A percentile compares a stretch with the other conserved stretches of the same genome.
Evolutionary conservation across 2,329 filamentous ascomycete genomes (phyloP).

Genomic region (Fusarium sp.): DNA sequence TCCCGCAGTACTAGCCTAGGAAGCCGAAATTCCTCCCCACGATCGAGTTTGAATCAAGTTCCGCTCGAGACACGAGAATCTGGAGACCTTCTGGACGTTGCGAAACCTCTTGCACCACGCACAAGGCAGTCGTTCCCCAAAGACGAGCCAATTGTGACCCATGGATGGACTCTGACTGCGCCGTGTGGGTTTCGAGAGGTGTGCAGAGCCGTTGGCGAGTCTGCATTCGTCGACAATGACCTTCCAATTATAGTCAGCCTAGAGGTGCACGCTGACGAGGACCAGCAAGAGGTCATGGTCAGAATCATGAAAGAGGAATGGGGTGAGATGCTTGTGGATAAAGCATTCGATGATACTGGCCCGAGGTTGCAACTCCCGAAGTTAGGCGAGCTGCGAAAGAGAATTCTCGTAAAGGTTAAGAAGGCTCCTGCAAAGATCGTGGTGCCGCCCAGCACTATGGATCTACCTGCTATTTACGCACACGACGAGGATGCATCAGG

Average conservation of each 20-base stretch:
- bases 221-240: constrained; percentile 79
- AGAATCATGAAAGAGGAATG: constrained; percentile 93
- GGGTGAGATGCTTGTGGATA: constrained; percentile 77
- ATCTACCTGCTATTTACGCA: constrained; percentile 43
- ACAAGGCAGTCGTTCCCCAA: constrained; percentile 48
- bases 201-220: constrained; percentile 80
- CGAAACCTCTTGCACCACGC: constrained; percentile 38
- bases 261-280: constrained; percentile 84
- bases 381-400: constrained; percentile 77
- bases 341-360: constrained; percentile 60
- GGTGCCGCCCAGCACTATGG: constrained; percentile 46
- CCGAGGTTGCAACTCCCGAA: constrained; percentile 70
- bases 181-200: constrained; percentile 90
- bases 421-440: constrained; percentile 57
- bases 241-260: constrained; percentile 91
- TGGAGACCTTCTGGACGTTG: constrained; percentile 49
- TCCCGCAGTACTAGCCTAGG: constrained; percentile 55
- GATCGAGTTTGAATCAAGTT: constrained; percentile 44
- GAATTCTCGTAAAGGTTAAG: constrained; percentile 88
- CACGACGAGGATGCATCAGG: constrained; percentile 54
- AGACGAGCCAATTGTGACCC: constrained; percentile 82
- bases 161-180: constrained; percentile 84
- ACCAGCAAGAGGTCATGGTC: constrained; percentile 93
- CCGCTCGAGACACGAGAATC: constrained; percentile 48
- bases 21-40: constrained; percentile 48